phyloP scores from a whole-genome alignment of 768 basidiomycete species.

The Podaxis sp. region DNA sequence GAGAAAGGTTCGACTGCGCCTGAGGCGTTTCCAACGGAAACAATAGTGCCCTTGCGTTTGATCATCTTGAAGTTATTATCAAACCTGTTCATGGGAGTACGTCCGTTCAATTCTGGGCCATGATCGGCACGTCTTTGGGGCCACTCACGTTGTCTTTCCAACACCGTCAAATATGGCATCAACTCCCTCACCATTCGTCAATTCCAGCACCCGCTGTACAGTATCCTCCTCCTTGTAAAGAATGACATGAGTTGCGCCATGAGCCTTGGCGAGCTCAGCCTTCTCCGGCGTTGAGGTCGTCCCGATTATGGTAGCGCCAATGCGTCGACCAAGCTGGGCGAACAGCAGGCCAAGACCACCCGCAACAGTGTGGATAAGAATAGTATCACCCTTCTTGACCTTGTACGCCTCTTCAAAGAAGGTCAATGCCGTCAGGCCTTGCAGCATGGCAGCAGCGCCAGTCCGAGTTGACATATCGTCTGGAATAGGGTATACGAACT shows the following conservation, averaged over 20 bases:
- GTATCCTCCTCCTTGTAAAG: conserved; percentile 74
- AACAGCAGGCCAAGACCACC: conserved; percentile 79
- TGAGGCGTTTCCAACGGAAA: conserved; percentile 90
- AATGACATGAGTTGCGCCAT: conserved; percentile 87
- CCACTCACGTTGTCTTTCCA: conserved; percentile 87
- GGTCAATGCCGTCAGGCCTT: conserved; percentile 73
- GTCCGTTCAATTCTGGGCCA: not conserved
- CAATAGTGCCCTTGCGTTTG: conserved; percentile 84
- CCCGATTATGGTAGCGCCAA: conserved; percentile 89
- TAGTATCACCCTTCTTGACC: conserved; percentile 73
- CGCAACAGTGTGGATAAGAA: conserved; percentile 88
- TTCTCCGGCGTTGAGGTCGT: conserved; percentile 87
- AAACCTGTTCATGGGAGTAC: conserved; percentile 41
- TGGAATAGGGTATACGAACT: conserved; percentile 61
- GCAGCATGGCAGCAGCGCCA: conserved; percentile 66
- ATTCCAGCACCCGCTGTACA: conserved; percentile 64
- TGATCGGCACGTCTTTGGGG: not conserved
- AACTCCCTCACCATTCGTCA: conserved; percentile 78
- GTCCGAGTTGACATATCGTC: conserved; percentile 48
- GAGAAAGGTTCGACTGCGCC: conserved; percentile 76
- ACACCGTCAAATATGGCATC: conserved; percentile 92
- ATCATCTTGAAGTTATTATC: conserved; percentile 78
- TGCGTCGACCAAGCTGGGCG: conserved; percentile 61
- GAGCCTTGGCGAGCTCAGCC: conserved; percentile 67
- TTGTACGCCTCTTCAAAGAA: conserved; percentile 84